These are phyloP conservation scores for Fistulina hepatica DNA, from an alignment of 1,284 basidiomycete genomes.

Conservation along the genomic window DNA sequence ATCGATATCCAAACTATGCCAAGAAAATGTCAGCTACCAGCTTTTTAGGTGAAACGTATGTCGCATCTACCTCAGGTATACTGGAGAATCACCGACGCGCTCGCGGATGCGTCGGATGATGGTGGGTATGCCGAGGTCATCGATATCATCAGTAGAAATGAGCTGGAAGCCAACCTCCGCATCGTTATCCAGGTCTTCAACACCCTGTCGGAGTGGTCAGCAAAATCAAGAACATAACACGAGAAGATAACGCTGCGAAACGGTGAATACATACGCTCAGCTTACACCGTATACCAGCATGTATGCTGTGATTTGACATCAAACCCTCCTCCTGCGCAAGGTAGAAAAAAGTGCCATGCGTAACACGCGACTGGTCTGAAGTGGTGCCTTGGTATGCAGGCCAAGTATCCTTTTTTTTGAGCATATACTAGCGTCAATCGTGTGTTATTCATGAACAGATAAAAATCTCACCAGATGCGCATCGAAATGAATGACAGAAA, in stretches of 20 bases:
- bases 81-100: slow-evolving; percentile 56
- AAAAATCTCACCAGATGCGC: slow-evolving; percentile 49
- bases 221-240: not conserved
- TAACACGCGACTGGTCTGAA: slow-evolving; percentile 53
- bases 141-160: slow-evolving; percentile 67
- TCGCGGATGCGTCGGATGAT: slow-evolving; percentile 53
- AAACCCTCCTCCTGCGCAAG: slow-evolving; percentile 64
- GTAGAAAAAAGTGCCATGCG: slow-evolving; percentile 71
- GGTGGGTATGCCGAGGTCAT: slow-evolving; percentile 52
- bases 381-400: slow-evolving; percentile 38
- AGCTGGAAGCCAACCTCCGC: slow-evolving; percentile 55
- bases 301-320: slow-evolving; percentile 60
- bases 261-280: slow-evolving; percentile 34
- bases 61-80: slow-evolving; percentile 54
- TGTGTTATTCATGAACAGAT: slow-evolving; percentile 23
- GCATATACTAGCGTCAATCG: not conserved
- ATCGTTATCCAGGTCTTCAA: slow-evolving; percentile 53
- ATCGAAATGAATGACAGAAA: slow-evolving; percentile 76
- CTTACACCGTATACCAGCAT: slow-evolving; percentile 71
- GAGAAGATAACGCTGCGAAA: not conserved
- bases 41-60: slow-evolving; percentile 7
- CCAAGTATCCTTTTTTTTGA: slow-evolving; percentile 35
- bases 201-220: slow-evolving; percentile 31
- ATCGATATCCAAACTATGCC: slow-evolving; percentile 60
- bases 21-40: slow-evolving; percentile 3